phyloP scores from a whole-genome alignment of 2,329 filamentous ascomycete genomes.

The Aspergillus alliaceus region DNA sequence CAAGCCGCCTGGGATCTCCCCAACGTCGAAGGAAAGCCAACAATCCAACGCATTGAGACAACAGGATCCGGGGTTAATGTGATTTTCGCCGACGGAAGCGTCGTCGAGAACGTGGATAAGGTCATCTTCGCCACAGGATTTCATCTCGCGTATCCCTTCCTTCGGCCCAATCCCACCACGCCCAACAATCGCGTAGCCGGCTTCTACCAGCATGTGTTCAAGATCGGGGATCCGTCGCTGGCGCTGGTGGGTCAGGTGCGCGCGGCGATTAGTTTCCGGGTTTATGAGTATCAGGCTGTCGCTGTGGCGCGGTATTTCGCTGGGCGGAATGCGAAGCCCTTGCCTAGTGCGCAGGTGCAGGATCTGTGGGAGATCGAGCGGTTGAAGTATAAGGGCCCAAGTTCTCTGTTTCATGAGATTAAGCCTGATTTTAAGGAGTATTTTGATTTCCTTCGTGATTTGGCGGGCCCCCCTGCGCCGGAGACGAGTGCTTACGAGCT shows the following conservation, averaged over 20 bases:
- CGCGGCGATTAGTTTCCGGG: conserved; percentile 28
- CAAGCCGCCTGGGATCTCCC: conserved; percentile 24
- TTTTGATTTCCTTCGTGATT: conserved; percentile 39
- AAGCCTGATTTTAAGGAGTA: conserved; percentile 39
- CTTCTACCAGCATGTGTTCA: conserved; percentile 34
- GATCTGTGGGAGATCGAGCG: conserved; percentile 27
- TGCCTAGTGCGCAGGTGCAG: conserved; percentile 23
- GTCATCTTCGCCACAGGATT: conserved; percentile 35
- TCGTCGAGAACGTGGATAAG: conserved; percentile 21
- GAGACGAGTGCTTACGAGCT: conserved; percentile 38
- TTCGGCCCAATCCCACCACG: conserved; percentile 22
- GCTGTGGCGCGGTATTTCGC: conserved; percentile 30
- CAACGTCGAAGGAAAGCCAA: conserved; percentile 20
- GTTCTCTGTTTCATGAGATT: conserved; percentile 23
- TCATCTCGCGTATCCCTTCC: conserved; percentile 29
- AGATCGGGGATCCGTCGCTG: conserved; percentile 27
- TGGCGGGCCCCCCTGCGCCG: conserved; percentile 41
- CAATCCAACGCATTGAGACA: conserved; percentile 14
- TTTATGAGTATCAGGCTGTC: conserved; percentile 34
- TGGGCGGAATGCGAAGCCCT: conserved; percentile 15
- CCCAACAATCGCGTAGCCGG: conserved; percentile 25
- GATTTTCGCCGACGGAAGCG: conserved; percentile 23
- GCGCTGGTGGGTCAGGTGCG: conserved; percentile 30
- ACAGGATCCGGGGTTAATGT: conserved; percentile 1
- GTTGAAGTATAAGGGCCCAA: conserved; percentile 21